Conservation (phyloP, 306 rosid species). For the Lablab purpureus region DNA sequence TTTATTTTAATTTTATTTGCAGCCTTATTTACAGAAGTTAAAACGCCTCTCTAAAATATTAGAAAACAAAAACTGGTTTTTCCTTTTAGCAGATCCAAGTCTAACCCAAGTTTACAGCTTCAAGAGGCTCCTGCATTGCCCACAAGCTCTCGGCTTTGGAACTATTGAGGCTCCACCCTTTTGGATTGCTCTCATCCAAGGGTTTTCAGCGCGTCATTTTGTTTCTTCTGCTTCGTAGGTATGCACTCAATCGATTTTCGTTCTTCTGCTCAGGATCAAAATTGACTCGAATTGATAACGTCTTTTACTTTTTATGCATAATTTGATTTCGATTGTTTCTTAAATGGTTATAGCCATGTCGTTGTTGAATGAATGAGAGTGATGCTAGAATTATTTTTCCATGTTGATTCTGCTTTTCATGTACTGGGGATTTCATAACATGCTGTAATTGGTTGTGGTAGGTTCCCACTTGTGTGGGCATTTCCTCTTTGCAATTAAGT, state of each 20-base stretch:
- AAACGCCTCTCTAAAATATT: background rate
- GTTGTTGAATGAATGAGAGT: constrained; percentile 4
- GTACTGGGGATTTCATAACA: background rate
- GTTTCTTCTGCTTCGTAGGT: background rate
- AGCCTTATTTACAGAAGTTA: no score
- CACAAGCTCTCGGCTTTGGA: background rate
- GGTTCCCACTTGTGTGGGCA: background rate
- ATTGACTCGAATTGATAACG: background rate
- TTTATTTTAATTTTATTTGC: no score
- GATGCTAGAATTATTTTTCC: background rate
- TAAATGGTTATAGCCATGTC: background rate
- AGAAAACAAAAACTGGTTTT: background rate
- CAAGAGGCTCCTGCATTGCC: background rate
- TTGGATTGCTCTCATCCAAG: constrained; percentile 3
- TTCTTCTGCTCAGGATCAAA: background rate
- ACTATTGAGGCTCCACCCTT: background rate
- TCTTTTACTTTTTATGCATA: background rate
- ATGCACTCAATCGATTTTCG: background rate
- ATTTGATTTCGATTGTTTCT: background rate
- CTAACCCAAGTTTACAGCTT: background rate
- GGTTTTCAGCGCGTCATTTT: background rate
- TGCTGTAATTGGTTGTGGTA: background rate
- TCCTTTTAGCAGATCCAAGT: background rate
- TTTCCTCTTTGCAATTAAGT: background rate
- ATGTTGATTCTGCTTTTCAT: background rate